These are phyloP conservation scores for Salix brachista DNA, from an alignment of 345 rosid genomes.

Conservation along the genomic window DNA sequence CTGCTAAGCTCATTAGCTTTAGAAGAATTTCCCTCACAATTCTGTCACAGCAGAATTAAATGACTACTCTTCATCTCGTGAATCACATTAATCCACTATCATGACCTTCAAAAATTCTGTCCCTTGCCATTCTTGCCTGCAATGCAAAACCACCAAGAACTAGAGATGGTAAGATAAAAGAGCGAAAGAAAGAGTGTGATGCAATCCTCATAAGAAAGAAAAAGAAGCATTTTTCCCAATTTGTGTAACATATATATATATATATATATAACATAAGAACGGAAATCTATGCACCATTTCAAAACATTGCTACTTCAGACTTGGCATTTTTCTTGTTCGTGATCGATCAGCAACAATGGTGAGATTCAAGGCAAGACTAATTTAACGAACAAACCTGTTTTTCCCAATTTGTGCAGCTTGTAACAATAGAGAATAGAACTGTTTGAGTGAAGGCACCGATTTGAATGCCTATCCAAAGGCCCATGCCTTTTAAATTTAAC, in stretches of 20 bases:
- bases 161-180: background rate
- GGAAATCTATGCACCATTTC: background rate
- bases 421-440: conserved; percentile 3
- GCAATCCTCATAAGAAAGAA: background rate
- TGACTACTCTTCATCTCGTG: background rate
- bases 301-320: background rate
- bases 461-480: conserved; percentile 24
- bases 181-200: background rate
- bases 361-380: background rate
- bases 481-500: conserved; percentile 14
- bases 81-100: background rate
- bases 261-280: too few relatives aligned
- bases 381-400: conserved; percentile 8
- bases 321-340: background rate
- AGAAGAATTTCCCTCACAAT: background rate
- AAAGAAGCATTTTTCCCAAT: too few relatives aligned
- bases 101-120: background rate
- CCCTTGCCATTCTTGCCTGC: conserved; percentile 8
- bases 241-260: too few relatives aligned
- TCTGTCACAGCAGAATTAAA: background rate
- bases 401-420: conserved; percentile 15
- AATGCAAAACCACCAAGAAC: background rate
- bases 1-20: background rate
- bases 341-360: background rate
- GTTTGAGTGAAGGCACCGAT: conserved; percentile 14